Evolutionary conservation across 805 yeast genomes (phyloP).

Genomic region (Pichia cephalocereana): DNA sequence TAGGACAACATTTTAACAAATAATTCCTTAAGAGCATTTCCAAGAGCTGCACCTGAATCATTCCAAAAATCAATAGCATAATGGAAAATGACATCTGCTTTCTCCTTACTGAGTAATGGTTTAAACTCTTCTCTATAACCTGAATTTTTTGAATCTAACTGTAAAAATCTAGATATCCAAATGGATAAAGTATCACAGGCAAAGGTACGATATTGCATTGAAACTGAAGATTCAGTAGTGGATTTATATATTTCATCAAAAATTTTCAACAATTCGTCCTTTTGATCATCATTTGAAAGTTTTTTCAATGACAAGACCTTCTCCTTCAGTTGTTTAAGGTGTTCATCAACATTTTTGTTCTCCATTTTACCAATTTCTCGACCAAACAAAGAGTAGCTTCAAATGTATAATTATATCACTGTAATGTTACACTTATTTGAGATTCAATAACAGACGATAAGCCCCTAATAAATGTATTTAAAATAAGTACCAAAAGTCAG

Average conservation of each 20-base stretch:
- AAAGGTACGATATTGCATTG: constrained; percentile 30
- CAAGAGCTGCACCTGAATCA: constrained; percentile 60
- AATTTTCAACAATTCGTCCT: background rate
- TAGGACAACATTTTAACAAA: constrained; percentile 43
- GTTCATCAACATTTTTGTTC: background rate
- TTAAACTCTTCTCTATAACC: background rate
- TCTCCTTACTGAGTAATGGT: constrained; percentile 11
- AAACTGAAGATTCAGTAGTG: constrained; percentile 25
- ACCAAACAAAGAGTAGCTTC: no score
- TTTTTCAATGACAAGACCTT: background rate
- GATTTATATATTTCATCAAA: constrained; percentile 24
- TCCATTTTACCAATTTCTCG: background rate
- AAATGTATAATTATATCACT: no score
- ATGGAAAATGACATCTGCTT: constrained; percentile 31
- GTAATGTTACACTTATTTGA: no score
- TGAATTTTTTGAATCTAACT: constrained; percentile 17
- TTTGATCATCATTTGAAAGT: background rate
- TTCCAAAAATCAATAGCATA: constrained; percentile 63
- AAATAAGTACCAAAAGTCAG: no score
- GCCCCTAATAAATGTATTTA: no score
- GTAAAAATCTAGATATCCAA: constrained; percentile 52
- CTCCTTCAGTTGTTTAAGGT: background rate
- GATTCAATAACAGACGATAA: no score
- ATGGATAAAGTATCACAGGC: constrained; percentile 55
- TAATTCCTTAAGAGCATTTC: constrained; percentile 58